Conservation (phyloP, 2,329 filamentous ascomycete genomes). For the Trichophyton equinum region DNA sequence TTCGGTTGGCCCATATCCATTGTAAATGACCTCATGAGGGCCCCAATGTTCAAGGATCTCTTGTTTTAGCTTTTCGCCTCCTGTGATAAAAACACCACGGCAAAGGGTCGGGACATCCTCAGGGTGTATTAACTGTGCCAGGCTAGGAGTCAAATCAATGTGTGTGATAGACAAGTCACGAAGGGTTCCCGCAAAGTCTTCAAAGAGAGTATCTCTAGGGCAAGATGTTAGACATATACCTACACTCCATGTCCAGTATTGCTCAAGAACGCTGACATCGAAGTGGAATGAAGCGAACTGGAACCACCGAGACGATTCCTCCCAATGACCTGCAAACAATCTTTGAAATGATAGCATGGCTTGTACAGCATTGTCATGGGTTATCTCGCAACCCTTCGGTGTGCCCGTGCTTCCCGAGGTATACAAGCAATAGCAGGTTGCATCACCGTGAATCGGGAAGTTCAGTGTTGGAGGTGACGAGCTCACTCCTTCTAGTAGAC, state of each 20-base stretch:
- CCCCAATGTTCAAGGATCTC: conserved; percentile 86
- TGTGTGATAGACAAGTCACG: conserved; percentile 65
- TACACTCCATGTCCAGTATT: conserved; percentile 91
- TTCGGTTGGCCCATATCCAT: conserved; percentile 85
- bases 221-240: conserved; percentile 75
- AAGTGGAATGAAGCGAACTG: conserved; percentile 94
- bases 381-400: conserved; percentile 79
- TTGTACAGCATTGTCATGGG: conserved; percentile 78
- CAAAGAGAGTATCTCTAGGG: conserved; percentile 70
- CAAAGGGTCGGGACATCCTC: conserved; percentile 69
- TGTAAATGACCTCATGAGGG: conserved; percentile 67
- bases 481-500: conserved; percentile 26
- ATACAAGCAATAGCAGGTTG: conserved; percentile 71
- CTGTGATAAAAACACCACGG: conserved; percentile 81
- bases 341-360: conserved; percentile 76
- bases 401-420: conserved; percentile 79
- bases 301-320: conserved; percentile 61
- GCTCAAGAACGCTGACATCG: conserved; percentile 83
- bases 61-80: conserved; percentile 75
- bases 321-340: conserved; percentile 66
- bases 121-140: conserved; percentile 66
- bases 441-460: conserved; percentile 34
- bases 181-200: conserved; percentile 66
- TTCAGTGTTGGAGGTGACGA: conserved; percentile 23
- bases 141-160: conserved; percentile 79